Evolutionary conservation across 164 flowering plant genomes (phyloP).

Genomic region (Stephania yunnanensis): DNA sequence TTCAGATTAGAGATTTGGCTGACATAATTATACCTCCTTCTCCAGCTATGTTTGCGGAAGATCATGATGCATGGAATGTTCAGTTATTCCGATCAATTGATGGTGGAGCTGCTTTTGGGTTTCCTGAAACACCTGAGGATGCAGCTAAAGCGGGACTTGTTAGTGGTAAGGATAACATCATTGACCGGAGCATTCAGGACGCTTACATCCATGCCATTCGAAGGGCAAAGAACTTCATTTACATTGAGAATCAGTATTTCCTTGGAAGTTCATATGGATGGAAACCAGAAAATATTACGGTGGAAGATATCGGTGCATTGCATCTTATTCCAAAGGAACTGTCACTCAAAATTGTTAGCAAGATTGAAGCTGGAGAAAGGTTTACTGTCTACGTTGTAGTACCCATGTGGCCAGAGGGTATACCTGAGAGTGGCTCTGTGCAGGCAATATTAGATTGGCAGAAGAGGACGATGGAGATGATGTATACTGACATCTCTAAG

Average conservation of each 20-base stretch:
- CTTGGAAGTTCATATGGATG: slow-evolving; percentile 65
- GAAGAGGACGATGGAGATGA: slow-evolving; percentile 69
- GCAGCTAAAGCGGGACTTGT: slow-evolving; percentile 59
- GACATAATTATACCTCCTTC: slow-evolving; percentile 52
- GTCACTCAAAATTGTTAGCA: slow-evolving; percentile 57
- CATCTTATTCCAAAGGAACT: slow-evolving; percentile 66
- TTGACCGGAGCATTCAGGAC: slow-evolving; percentile 75
- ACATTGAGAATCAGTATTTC: slow-evolving; percentile 77
- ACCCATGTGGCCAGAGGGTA: slow-evolving; percentile 82
- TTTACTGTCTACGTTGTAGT: slow-evolving; percentile 53
- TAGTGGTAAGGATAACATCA: slow-evolving; percentile 56
- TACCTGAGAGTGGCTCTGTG: slow-evolving; percentile 52
- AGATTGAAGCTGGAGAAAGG: slow-evolving; percentile 61
- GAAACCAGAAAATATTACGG: slow-evolving; percentile 35
- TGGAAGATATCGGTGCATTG: slow-evolving; percentile 44
- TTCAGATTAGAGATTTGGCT: slow-evolving; percentile 34
- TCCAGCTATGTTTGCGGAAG: slow-evolving; percentile 41
- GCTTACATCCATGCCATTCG: slow-evolving; percentile 76
- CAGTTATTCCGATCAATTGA: slow-evolving; percentile 76
- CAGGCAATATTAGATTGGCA: slow-evolving; percentile 70
- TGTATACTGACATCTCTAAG: slow-evolving; percentile 50
- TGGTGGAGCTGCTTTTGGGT: slow-evolving; percentile 73
- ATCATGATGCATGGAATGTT: slow-evolving; percentile 66
- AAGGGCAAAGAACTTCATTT: slow-evolving; percentile 60
- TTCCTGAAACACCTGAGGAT: slow-evolving; percentile 55